Percentiles rank a stretch among this genome's conserved stretches.
phyloP scores from a whole-genome alignment of 768 basidiomycete genomes.

The Mycena leptocephala region DNA sequence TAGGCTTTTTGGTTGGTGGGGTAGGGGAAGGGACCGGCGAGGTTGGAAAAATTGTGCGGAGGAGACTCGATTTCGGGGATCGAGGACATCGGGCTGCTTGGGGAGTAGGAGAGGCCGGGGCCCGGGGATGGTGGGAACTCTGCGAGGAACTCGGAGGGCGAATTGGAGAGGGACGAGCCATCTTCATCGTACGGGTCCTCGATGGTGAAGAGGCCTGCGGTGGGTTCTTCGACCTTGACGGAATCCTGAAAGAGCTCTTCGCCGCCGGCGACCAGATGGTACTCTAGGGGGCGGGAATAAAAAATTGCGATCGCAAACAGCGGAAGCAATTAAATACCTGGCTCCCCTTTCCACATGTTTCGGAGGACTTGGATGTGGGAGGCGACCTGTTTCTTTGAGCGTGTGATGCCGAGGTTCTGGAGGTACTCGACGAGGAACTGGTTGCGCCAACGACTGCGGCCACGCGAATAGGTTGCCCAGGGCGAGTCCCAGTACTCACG shows the following conservation, averaged over 20 bases:
- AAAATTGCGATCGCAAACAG: slow-evolving; percentile 23
- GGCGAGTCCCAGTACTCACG: slow-evolving; percentile 87
- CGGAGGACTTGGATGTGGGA: slow-evolving; percentile 89
- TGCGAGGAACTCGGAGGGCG: slow-evolving; percentile 60
- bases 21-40: slow-evolving; percentile 30
- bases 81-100: slow-evolving; percentile 33
- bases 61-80: slow-evolving; percentile 24
- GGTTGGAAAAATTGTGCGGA: slow-evolving; percentile 30
- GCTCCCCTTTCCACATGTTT: slow-evolving; percentile 92
- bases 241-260: slow-evolving; percentile 78
- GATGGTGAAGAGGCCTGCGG: slow-evolving; percentile 58
- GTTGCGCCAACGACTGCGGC: slow-evolving; percentile 87
- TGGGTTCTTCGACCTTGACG: slow-evolving; percentile 72
- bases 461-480: slow-evolving; percentile 81
- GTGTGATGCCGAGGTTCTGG: slow-evolving; percentile 76
- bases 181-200: slow-evolving; percentile 61
- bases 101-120: slow-evolving; percentile 36
- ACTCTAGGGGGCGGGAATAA: slow-evolving; percentile 62
- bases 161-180: slow-evolving; percentile 61
- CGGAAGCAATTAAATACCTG: slow-evolving; percentile 62
- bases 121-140: slow-evolving; percentile 66
- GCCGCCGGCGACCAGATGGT: slow-evolving; percentile 85
- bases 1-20: slow-evolving; percentile 25
- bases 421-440: slow-evolving; percentile 90
- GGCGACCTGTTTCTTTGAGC: slow-evolving; percentile 92